A percentile compares a stretch with the other conserved stretches of the same genome.
phyloP scores from a whole-genome alignment of 805 yeast species.

The Kodamaea kaohsiungensis region DNA sequence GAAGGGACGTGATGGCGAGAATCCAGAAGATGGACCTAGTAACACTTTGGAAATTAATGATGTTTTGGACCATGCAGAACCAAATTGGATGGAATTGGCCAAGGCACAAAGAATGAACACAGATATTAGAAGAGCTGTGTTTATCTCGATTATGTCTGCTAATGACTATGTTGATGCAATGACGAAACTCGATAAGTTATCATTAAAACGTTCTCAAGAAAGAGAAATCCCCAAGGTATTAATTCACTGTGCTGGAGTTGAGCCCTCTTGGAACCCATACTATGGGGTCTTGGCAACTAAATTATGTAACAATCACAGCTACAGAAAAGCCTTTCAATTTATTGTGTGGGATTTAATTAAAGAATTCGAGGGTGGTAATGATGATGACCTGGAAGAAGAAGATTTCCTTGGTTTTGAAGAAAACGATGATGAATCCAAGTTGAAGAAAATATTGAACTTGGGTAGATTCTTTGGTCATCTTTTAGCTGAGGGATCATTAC shows the following conservation, averaged over 20 bases:
- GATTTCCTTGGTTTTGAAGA: conserved; percentile 38
- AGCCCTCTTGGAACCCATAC: conserved; percentile 84
- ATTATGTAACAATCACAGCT: conserved; percentile 69
- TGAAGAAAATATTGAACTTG: conserved; percentile 63
- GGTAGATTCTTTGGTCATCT: conserved; percentile 82
- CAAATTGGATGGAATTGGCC: conserved; percentile 89
- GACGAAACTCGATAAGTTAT: conserved; percentile 75
- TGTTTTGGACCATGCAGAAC: conserved; percentile 66
- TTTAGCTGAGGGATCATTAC: conserved; percentile 70
- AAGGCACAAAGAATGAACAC: conserved; percentile 90
- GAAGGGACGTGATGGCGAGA: conserved; percentile 60
- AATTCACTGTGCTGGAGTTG: conserved; percentile 83
- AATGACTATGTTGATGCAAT: conserved; percentile 88
- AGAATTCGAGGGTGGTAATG: conserved; percentile 56
- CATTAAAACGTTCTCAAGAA: conserved; percentile 76
- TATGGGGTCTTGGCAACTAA: conserved; percentile 79
- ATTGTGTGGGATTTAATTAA: conserved; percentile 83
- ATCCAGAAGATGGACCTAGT: conserved; percentile 10
- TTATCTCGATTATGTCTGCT: conserved; percentile 93
- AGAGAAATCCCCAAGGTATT: conserved; percentile 85
- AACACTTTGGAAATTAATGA: conserved; percentile 54
- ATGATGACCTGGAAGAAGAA: conserved; percentile 45
- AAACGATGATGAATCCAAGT: conserved; percentile 53
- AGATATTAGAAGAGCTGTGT: conserved; percentile 90
- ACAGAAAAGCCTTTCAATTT: conserved; percentile 85